Evolutionary conservation across 176 grass and related monocot species (phyloP).

Genomic region (Carex kokanica): DNA sequence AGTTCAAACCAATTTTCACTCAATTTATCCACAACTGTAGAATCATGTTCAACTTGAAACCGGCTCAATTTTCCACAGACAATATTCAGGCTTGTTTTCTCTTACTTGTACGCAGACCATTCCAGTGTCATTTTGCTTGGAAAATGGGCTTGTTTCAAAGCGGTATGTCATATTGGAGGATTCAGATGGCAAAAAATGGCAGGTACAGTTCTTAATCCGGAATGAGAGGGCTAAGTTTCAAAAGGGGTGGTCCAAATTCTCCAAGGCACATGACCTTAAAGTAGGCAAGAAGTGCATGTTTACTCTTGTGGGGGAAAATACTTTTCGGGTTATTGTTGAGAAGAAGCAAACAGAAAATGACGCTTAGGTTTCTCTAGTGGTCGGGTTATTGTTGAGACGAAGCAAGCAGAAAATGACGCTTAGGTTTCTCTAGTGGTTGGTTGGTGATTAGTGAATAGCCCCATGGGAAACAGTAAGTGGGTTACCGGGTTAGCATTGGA

Average conservation of each 20-base stretch:
- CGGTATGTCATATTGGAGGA: conserved; percentile 3
- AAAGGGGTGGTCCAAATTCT: conserved; percentile 22
- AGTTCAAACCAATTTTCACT: background rate
- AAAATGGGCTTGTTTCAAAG: conserved; percentile 10
- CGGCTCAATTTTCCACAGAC: background rate
- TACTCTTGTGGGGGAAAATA: conserved; percentile 19
- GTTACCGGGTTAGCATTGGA: background rate
- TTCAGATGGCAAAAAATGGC: conserved; percentile 14
- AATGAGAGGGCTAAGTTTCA: background rate
- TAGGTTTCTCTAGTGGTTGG: background rate
- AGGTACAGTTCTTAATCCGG: background rate
- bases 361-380: background rate
- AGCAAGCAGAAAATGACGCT: conserved; percentile 2
- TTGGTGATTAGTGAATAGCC: background rate
- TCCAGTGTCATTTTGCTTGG: conserved; percentile 1
- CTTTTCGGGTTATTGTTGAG: conserved; percentile 21
- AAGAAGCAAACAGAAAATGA: conserved; percentile 12
- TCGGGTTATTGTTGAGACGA: conserved; percentile 16
- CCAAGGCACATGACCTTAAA: conserved; percentile 21
- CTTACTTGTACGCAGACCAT: background rate
- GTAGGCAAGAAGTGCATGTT: conserved; percentile 34
- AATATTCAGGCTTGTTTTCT: conserved; percentile 3
- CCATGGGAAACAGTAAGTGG: background rate
- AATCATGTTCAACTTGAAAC: too few relatives aligned
- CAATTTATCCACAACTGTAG: background rate